Conservation (phyloP, 192 early-diverging fungal genomes). For the Chytriomyces sp. region DNA sequence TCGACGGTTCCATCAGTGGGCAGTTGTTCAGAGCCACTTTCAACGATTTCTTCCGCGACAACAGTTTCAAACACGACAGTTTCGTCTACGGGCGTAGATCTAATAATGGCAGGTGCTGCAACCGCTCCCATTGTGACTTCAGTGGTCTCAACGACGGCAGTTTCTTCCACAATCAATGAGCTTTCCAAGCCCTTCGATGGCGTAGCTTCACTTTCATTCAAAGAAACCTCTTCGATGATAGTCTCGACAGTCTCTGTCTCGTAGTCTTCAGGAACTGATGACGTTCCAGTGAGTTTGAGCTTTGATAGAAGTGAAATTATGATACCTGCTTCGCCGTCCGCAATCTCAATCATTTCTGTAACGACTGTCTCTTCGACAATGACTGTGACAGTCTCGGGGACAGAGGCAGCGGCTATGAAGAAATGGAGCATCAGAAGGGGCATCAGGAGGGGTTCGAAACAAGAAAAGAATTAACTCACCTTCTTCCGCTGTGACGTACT, state of each 20-base stretch:
- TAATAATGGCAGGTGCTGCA: background rate
- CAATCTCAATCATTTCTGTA: background rate
- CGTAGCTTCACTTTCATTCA: background rate
- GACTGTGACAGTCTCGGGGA: background rate
- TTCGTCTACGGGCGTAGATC: too few relatives aligned
- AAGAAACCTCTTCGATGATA: background rate
- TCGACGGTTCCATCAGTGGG: conserved; percentile 2
- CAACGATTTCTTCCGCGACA: conserved; percentile 1
- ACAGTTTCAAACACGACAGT: conserved; percentile 13
- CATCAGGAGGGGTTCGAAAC: too few relatives aligned
- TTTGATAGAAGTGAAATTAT: too few relatives aligned
- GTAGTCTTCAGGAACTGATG: too few relatives aligned
- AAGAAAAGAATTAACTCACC: too few relatives aligned
- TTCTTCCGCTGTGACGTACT: background rate
- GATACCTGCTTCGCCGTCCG: background rate
- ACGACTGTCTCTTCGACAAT: conserved; percentile 21
- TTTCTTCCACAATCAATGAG: conserved; percentile 1
- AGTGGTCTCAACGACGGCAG: background rate
- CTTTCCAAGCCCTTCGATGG: background rate
- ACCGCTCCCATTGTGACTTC: background rate
- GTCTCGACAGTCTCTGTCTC: background rate
- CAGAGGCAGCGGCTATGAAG: too few relatives aligned
- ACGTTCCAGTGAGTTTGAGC: too few relatives aligned
- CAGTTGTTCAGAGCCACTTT: background rate
- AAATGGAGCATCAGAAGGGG: too few relatives aligned